Conservation (phyloP, 345 rosid species). For the Anastatica hierochuntica region DNA sequence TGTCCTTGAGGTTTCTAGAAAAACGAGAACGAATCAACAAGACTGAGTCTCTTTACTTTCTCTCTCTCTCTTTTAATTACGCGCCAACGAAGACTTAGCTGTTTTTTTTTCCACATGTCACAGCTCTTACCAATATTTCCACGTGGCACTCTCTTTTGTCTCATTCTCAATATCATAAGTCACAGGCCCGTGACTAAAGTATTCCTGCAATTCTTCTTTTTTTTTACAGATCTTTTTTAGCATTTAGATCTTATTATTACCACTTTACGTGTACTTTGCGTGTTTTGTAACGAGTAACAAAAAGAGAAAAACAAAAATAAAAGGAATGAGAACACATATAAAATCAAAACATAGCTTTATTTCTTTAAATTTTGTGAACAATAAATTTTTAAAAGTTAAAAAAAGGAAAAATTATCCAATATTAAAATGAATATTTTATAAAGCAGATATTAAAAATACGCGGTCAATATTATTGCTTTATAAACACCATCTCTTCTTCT, state of each 20-base stretch:
- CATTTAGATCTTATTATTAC: not conserved
- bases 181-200: conserved; percentile 3
- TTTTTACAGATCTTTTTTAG: not conserved
- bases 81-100: conserved; percentile 25
- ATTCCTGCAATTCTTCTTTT: not conserved
- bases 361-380: too few relatives aligned
- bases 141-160: conserved; percentile 2
- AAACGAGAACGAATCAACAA: conserved; percentile 13
- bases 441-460: conserved; percentile 14
- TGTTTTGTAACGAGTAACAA: conserved; percentile 12
- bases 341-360: not conserved
- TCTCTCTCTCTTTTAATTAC: conserved; percentile 3
- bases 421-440: not conserved
- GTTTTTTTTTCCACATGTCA: conserved; percentile 8
- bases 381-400: too few relatives aligned
- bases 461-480: conserved; percentile 25
- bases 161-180: not conserved
- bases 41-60: conserved; percentile 15
- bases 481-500: conserved; percentile 17
- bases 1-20: conserved; percentile 18
- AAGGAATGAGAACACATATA: conserved; percentile 6
- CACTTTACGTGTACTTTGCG: conserved; percentile 15
- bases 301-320: too few relatives aligned
- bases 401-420: not conserved
- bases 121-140: conserved; percentile 7